These are phyloP conservation scores for Phytophthora fragariae DNA, from an alignment of 352 stramenopile species.

Conservation along the genomic window DNA sequence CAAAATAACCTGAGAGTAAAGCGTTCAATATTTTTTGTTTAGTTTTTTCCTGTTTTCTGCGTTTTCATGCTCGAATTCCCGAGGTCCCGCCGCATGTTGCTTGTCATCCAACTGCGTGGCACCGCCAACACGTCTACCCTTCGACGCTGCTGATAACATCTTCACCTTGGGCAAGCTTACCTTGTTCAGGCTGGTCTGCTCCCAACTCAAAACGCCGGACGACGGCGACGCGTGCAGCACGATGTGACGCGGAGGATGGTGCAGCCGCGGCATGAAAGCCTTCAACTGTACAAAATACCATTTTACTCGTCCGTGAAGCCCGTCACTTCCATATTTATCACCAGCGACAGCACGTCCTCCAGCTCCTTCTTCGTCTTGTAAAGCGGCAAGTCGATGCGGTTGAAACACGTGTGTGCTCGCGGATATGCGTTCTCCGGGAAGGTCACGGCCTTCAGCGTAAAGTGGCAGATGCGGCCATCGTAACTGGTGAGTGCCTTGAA, in stretches of 20 bases:
- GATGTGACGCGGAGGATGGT: slow-evolving; percentile 33
- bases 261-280: slow-evolving; percentile 31
- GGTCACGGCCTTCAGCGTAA: slow-evolving; percentile 67
- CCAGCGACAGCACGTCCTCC: slow-evolving; percentile 94
- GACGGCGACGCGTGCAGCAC: slow-evolving; percentile 15
- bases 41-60: slow-evolving; percentile 30
- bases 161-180: slow-evolving; percentile 27
- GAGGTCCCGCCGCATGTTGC: slow-evolving; percentile 23
- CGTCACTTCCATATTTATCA: slow-evolving; percentile 97
- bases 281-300: slow-evolving; percentile 52
- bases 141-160: slow-evolving; percentile 34
- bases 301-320: slow-evolving; percentile 92
- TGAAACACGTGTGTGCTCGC: slow-evolving; percentile 85
- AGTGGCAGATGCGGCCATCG: slow-evolving; percentile 82
- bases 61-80: slow-evolving; percentile 35
- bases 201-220: slow-evolving; percentile 23
- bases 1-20: slow-evolving; percentile 16
- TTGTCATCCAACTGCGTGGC: slow-evolving; percentile 31
- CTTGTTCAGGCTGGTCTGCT: slow-evolving; percentile 34
- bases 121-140: slow-evolving; percentile 23
- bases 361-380: slow-evolving; percentile 93
- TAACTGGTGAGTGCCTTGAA: slow-evolving; percentile 87
- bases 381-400: slow-evolving; percentile 82
- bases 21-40: slow-evolving; percentile 35
- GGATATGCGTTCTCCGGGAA: slow-evolving; percentile 72